Conservation (phyloP, 2,329 filamentous ascomycete species). For the Cercospora sojina region DNA sequence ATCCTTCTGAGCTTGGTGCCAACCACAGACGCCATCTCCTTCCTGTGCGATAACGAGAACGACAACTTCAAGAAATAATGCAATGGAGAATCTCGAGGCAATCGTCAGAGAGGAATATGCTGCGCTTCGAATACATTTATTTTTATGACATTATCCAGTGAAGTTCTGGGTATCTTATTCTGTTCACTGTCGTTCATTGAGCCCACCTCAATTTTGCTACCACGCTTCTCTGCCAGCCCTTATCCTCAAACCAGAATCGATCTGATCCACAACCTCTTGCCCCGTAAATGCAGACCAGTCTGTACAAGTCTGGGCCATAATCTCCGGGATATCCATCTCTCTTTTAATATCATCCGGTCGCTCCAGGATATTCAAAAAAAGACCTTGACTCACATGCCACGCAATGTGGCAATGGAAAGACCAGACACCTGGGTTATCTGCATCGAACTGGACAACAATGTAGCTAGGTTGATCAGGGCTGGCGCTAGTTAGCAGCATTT, state of each 20-base stretch:
- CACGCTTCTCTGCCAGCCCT: not conserved
- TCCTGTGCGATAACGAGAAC: not conserved
- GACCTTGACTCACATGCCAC: conserved; percentile 36
- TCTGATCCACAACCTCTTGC: conserved; percentile 35
- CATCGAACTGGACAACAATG: conserved; percentile 47
- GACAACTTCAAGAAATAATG: not conserved
- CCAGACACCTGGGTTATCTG: conserved; percentile 52
- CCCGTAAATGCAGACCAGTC: conserved; percentile 39
- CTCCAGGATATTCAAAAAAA: conserved; percentile 38
- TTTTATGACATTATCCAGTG: not conserved
- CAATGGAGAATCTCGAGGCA: not conserved
- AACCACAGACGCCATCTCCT: not conserved
- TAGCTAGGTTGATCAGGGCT: conserved; percentile 32
- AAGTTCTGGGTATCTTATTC: not conserved
- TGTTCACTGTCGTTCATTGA: not conserved
- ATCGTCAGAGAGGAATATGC: not conserved
- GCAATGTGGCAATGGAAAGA: conserved; percentile 40
- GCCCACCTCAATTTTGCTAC: not conserved
- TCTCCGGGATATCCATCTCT: conserved; percentile 31
- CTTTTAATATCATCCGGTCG: conserved; percentile 30
- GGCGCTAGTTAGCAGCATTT: conserved; percentile 45
- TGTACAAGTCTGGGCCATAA: conserved; percentile 37
- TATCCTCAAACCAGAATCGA: conserved; percentile 35
- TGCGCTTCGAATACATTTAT: not conserved
- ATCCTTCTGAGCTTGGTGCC: not conserved